These are phyloP conservation scores for Lagenidium sp. DNA, from an alignment of 352 stramenopile species.

Conservation along the genomic window DNA sequence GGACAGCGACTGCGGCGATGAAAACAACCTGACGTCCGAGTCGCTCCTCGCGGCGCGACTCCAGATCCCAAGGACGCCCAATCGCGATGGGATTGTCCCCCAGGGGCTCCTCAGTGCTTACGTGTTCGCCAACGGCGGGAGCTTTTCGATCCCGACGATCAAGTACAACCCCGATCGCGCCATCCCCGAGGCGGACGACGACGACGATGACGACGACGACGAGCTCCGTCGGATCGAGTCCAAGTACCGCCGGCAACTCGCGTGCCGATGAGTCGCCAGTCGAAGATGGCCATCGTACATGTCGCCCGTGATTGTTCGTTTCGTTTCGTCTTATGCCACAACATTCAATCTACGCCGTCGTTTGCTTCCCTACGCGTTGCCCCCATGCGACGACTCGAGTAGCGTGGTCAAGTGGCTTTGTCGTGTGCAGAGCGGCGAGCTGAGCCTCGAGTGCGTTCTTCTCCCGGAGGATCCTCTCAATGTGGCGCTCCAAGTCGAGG, in stretches of 20 bases:
- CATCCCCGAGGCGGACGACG: conserved; percentile 56
- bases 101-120: conserved; percentile 4
- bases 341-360: too few relatives aligned
- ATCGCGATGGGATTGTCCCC: conserved; percentile 14
- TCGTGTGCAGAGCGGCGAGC: too few relatives aligned
- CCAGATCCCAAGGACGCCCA: conserved; percentile 9
- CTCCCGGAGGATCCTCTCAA: conserved; percentile 9
- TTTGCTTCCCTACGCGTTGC: too few relatives aligned
- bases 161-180: conserved; percentile 34
- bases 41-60: conserved; percentile 7
- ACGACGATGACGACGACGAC: conserved; percentile 71
- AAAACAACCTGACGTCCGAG: conserved; percentile 5
- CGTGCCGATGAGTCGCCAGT: too few relatives aligned
- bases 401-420: too few relatives aligned
- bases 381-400: too few relatives aligned
- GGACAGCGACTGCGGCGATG: conserved; percentile 10
- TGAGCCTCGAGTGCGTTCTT: conserved; percentile 4
- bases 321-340: too few relatives aligned
- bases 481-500: conserved; percentile 12
- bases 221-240: conserved; percentile 67
- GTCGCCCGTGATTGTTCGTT: too few relatives aligned
- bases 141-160: conserved; percentile 71
- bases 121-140: conserved; percentile 11
- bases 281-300: too few relatives aligned
- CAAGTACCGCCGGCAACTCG: conserved; percentile 35